Percentiles rank a stretch among this genome's conserved stretches.
Conservation (phyloP, 2,329 filamentous ascomycete genomes). For the Fusarium chlamydosporum region DNA sequence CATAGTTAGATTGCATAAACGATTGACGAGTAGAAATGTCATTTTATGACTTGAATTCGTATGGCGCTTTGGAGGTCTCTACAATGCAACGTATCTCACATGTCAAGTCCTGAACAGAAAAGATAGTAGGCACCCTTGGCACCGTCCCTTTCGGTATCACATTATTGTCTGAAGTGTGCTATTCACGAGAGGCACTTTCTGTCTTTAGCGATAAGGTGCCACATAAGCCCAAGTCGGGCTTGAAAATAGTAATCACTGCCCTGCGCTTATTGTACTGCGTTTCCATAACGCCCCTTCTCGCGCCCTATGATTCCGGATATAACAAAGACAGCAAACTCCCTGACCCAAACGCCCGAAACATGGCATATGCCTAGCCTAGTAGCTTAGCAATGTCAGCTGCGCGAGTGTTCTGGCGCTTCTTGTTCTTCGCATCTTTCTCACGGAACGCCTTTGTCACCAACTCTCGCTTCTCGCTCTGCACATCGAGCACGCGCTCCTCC, state of each 20-base stretch:
- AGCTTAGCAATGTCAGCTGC: conserved; percentile 69
- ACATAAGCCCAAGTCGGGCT: no score
- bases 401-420: conserved; percentile 70
- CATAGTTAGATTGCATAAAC: conserved; percentile 42
- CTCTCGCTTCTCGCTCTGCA: conserved; percentile 84
- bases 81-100: background rate
- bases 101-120: background rate
- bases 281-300: background rate
- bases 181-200: background rate
- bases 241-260: background rate
- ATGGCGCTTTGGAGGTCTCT: background rate
- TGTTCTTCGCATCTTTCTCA: conserved; percentile 70
- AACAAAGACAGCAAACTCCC: background rate
- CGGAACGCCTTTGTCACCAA: conserved; percentile 84
- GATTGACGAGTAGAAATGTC: conserved; percentile 22
- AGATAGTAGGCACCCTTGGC: background rate
- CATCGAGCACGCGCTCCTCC: conserved; percentile 83
- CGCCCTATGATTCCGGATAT: conserved; percentile 11
- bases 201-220: background rate
- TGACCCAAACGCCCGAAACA: conserved; percentile 4
- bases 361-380: conserved; percentile 51
- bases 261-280: background rate
- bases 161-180: background rate
- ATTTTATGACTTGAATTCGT: background rate
- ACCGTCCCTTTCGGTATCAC: background rate